phyloP scores from a whole-genome alignment of 2,329 filamentous ascomycete genomes.

The Orbilia blumenaviensis region DNA sequence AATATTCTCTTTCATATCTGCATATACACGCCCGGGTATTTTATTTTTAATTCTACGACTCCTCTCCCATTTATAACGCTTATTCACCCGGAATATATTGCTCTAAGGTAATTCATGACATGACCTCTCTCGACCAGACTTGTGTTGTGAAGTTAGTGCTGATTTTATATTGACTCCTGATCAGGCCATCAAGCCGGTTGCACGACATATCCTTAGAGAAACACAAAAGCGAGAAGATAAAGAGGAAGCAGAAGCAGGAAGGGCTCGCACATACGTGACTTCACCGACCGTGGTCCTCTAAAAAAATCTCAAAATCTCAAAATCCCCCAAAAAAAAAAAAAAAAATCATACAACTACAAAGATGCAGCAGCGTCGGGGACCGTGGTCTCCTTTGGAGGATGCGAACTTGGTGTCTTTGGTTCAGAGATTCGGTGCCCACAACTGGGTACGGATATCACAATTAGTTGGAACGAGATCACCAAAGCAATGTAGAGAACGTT shows the following conservation, averaged over 20 bases:
- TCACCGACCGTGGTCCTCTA: not conserved
- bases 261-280: not conserved
- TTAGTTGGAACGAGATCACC: slow-evolving; percentile 80
- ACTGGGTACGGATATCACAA: slow-evolving; percentile 88
- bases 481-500: slow-evolving; percentile 94
- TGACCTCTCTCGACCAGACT: not conserved
- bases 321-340: no score
- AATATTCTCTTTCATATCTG: slow-evolving; percentile 27
- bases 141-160: slow-evolving; percentile 21
- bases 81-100: slow-evolving; percentile 2
- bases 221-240: not conserved
- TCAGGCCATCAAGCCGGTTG: slow-evolving; percentile 13
- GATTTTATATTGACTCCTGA: slow-evolving; percentile 35
- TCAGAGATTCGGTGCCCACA: slow-evolving; percentile 75
- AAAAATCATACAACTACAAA: no score
- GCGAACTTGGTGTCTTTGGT: slow-evolving; percentile 75
- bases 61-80: not conserved
- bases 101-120: slow-evolving; percentile 34
- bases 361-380: slow-evolving; percentile 73
- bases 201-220: slow-evolving; percentile 23
- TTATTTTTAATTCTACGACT: not conserved
- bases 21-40: slow-evolving; percentile 7
- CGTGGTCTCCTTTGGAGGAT: slow-evolving; percentile 84
- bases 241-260: not conserved
- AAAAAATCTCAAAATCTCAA: not conserved